Percentiles rank a stretch among this genome's conserved stretches.
Conservation (phyloP, 331 rosid genomes). For the Quercus phellos region DNA sequence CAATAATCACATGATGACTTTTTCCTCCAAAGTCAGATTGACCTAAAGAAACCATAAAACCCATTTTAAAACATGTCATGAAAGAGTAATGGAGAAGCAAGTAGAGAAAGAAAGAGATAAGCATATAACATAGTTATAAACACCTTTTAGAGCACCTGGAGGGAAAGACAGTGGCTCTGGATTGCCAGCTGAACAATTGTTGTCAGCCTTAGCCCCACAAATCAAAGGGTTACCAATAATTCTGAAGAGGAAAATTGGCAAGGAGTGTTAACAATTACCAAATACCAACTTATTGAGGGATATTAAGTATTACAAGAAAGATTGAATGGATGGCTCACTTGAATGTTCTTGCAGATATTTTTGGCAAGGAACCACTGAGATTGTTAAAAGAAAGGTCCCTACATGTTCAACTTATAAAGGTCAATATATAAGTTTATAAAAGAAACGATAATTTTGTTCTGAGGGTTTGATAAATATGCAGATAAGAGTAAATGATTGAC, state of each 20-base stretch:
- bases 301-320: background rate
- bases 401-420: slow-evolving; percentile 25
- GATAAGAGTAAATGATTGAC: background rate
- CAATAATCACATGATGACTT: slow-evolving; percentile 65
- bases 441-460: slow-evolving; percentile 8
- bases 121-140: background rate
- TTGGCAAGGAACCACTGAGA: slow-evolving; percentile 83
- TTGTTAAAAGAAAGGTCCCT: slow-evolving; percentile 97
- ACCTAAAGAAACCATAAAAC: slow-evolving; percentile 37
- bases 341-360: slow-evolving; percentile 90
- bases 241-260: slow-evolving; percentile 39
- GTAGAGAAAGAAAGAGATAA: background rate
- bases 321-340: slow-evolving; percentile 49
- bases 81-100: slow-evolving; percentile 4
- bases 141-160: slow-evolving; percentile 68
- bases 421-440: slow-evolving; percentile 12
- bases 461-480: background rate
- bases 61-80: slow-evolving; percentile 22
- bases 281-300: slow-evolving; percentile 10
- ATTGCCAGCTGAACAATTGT: slow-evolving; percentile 70
- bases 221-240: slow-evolving; percentile 84
- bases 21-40: slow-evolving; percentile 48
- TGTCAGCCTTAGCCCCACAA: slow-evolving; percentile 67
- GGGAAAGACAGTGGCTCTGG: slow-evolving; percentile 95
- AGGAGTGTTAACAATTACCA: background rate